Conservation (phyloP, 2,329 filamentous ascomycete genomes). For the Nannizziopsis arthrosporioides region DNA sequence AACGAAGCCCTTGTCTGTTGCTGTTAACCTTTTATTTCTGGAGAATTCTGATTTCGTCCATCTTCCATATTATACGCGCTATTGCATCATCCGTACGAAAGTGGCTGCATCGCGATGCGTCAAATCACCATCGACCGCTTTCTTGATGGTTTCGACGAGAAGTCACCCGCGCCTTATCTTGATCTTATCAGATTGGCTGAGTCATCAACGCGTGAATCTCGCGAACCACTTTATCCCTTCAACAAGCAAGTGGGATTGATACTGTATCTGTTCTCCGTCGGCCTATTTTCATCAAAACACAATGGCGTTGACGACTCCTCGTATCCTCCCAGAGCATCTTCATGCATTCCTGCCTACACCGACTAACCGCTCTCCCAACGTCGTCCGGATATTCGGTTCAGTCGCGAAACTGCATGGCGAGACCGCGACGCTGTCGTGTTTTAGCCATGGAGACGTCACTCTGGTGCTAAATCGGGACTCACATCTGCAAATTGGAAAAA, state of each 20-base stretch:
- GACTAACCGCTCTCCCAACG: constrained; percentile 39
- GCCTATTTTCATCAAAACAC: neutral
- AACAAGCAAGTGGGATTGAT: neutral
- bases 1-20: constrained; percentile 4
- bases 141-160: too few species aligned
- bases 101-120: too few species aligned
- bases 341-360: constrained; percentile 50
- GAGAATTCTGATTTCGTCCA: constrained; percentile 19
- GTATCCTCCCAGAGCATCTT: constrained; percentile 70
- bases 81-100: constrained; percentile 21
- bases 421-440: constrained; percentile 66
- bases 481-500: constrained; percentile 34
- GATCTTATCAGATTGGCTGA: neutral
- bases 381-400: constrained; percentile 76
- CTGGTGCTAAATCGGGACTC: constrained; percentile 55
- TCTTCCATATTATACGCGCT: constrained; percentile 19
- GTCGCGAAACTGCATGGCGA: constrained; percentile 74
- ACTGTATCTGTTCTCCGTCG: neutral
- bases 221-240: neutral
- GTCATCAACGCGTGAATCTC: neutral
- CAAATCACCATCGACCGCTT: too few species aligned
- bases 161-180: too few species aligned
- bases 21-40: too few species aligned
- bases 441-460: constrained; percentile 55
- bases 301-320: constrained; percentile 46